These are phyloP conservation scores for Pseudonitzschia multistriata DNA, from an alignment of 108 stramenopile genomes.

Conservation along the genomic window DNA sequence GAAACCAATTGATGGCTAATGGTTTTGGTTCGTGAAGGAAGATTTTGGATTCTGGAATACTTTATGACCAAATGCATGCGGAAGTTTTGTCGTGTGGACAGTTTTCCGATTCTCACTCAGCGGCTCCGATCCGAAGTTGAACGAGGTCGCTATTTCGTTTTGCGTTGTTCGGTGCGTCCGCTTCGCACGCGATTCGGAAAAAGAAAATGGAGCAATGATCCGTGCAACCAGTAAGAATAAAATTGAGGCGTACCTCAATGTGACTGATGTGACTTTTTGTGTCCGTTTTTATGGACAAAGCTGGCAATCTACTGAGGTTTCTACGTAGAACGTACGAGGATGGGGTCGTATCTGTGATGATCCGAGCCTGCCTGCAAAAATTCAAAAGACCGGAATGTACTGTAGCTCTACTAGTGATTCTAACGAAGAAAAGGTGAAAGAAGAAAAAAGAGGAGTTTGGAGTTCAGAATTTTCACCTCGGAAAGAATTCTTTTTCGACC, in stretches of 20 bases:
- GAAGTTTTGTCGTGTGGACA: not conserved
- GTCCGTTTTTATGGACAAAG: not conserved
- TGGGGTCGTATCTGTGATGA: not conserved
- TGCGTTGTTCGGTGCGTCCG: slow-evolving; percentile 1
- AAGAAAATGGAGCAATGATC: not conserved
- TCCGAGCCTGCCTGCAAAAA: not conserved
- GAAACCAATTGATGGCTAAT: not conserved
- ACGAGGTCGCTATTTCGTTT: not conserved
- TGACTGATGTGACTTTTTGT: not conserved
- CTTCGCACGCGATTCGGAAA: not conserved
- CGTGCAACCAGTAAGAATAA: not conserved
- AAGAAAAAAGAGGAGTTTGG: not conserved
- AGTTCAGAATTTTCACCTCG: not conserved
- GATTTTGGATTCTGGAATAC: not conserved
- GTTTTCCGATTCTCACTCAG: not conserved
- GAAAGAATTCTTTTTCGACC: not conserved
- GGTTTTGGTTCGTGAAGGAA: not conserved
- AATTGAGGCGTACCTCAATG: not conserved
- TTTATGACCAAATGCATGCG: not conserved
- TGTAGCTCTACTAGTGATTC: too few relatives aligned
- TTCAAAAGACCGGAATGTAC: not conserved
- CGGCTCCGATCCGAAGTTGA: not conserved
- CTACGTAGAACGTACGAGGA: not conserved
- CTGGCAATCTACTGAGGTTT: not conserved
- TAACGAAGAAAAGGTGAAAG: too few relatives aligned